Evolutionary conservation across 176 grass and related monocot genomes (phyloP).

Genomic region (Oropetium thomaeum): DNA sequence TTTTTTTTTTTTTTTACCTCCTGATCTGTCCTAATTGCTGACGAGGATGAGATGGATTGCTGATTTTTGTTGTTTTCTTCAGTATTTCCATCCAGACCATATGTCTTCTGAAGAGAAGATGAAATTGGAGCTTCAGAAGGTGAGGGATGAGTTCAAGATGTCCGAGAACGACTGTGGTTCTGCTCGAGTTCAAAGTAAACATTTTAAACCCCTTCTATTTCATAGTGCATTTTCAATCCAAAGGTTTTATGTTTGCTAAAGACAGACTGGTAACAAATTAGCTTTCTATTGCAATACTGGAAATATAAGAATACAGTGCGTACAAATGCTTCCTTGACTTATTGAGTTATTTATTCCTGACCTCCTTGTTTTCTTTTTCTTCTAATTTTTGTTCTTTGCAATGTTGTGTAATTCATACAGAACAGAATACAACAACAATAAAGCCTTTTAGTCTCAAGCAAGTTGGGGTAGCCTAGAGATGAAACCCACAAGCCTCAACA

Average conservation of each 20-base stretch:
- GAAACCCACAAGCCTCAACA: too few species aligned
- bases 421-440: too few species aligned
- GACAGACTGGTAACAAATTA: neutral
- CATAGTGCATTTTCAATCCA: neutral
- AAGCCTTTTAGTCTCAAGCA: too few species aligned
- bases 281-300: neutral
- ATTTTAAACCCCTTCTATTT: neutral
- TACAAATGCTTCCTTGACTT: neutral
- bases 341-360: neutral
- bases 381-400: neutral
- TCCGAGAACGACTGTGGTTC: constrained; percentile 91
- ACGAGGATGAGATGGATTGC: neutral
- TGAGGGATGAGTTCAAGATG: constrained; percentile 95
- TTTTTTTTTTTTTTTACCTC: neutral
- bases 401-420: neutral
- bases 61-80: constrained; percentile 22
- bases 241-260: neutral
- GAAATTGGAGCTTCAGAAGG: constrained; percentile 83
- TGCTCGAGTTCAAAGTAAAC: constrained; percentile 82
- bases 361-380: neutral
- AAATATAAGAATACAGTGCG: neutral
- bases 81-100: constrained; percentile 97
- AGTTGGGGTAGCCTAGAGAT: too few species aligned
- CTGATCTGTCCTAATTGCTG: neutral
- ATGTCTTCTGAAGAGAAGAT: constrained; percentile 93